Evolutionary conservation across 352 stramenopile species (phyloP).

Genomic region (Phytophthora aleatoria): DNA sequence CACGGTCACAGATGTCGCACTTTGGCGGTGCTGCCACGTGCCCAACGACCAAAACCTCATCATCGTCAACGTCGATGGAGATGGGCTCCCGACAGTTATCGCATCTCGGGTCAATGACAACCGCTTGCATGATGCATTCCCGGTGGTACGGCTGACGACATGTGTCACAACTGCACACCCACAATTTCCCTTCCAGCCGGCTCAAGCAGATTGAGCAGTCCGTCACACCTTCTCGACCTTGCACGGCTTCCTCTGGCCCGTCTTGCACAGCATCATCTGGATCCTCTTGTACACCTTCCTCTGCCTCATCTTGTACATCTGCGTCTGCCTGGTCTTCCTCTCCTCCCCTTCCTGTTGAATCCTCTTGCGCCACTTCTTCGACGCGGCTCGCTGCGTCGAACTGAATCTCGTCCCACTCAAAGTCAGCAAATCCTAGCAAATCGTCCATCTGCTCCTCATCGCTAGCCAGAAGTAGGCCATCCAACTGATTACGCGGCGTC

Average conservation of each 20-base stretch:
- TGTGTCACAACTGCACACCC: background rate
- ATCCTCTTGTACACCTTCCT: too few species aligned
- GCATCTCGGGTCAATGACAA: background rate
- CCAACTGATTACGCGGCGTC: background rate
- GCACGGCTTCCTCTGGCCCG: background rate
- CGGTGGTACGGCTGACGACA: conserved; percentile 7
- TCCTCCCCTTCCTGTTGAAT: background rate
- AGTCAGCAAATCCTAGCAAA: background rate
- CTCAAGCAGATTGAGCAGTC: background rate
- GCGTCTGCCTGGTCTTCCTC: too few species aligned
- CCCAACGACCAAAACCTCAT: background rate
- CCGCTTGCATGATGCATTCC: background rate
- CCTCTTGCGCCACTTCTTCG: background rate
- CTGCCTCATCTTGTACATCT: too few species aligned
- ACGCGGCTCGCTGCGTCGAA: background rate
- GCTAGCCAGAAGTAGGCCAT: too few species aligned
- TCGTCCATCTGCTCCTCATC: background rate
- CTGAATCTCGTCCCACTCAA: background rate
- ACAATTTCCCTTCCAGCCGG: background rate
- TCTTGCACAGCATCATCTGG: too few species aligned
- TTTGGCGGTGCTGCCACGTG: background rate
- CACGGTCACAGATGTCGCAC: background rate
- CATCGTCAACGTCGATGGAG: background rate
- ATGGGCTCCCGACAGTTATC: too few species aligned
- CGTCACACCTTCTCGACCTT: background rate